These are phyloP conservation scores for Sphagnum fallax DNA, from an alignment of 228 moss, liverwort and hornwort genomes.

Conservation along the genomic window DNA sequence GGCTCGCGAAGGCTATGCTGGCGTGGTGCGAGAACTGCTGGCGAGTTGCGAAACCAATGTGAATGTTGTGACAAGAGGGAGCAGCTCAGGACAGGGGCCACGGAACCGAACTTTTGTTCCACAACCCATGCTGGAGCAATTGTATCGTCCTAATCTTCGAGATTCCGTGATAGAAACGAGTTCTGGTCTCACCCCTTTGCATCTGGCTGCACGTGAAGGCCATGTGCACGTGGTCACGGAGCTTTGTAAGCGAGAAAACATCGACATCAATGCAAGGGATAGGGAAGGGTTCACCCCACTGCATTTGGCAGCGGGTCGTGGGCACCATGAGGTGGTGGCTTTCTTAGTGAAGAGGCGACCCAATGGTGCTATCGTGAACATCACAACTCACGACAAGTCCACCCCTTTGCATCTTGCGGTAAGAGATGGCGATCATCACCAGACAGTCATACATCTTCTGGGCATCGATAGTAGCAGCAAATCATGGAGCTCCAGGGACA, in stretches of 20 bases:
- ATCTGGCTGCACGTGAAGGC: slow-evolving; percentile 56
- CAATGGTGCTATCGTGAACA: slow-evolving; percentile 23
- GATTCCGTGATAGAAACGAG: slow-evolving; percentile 25
- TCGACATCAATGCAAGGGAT: slow-evolving; percentile 41
- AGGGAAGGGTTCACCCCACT: slow-evolving; percentile 39
- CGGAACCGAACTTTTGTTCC: slow-evolving; percentile 9
- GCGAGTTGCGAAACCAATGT: slow-evolving; percentile 26
- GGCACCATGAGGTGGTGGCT: slow-evolving; percentile 21
- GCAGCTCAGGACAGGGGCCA: slow-evolving; percentile 12
- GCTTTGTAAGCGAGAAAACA: slow-evolving; percentile 28
- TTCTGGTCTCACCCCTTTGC: slow-evolving; percentile 43
- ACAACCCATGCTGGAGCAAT: slow-evolving; percentile 40
- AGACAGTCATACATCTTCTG: too few species aligned
- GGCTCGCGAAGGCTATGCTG: slow-evolving; percentile 35
- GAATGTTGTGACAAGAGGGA: slow-evolving; percentile 33
- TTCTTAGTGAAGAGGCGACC: slow-evolving; percentile 16
- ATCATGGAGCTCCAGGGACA: too few species aligned
- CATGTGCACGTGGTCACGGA: slow-evolving; percentile 30
- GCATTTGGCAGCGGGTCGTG: slow-evolving; percentile 41
- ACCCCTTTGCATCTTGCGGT: slow-evolving; percentile 40
- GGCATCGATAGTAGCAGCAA: too few species aligned
- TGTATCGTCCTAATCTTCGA: slow-evolving; percentile 54
- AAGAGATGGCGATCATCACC: slow-evolving; percentile 30
- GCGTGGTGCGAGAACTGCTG: slow-evolving; percentile 46
- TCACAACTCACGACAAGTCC: slow-evolving; percentile 29